These are phyloP conservation scores for Lolium rigidum DNA, from an alignment of 176 grass and related monocot genomes.

Conservation along the genomic window DNA sequence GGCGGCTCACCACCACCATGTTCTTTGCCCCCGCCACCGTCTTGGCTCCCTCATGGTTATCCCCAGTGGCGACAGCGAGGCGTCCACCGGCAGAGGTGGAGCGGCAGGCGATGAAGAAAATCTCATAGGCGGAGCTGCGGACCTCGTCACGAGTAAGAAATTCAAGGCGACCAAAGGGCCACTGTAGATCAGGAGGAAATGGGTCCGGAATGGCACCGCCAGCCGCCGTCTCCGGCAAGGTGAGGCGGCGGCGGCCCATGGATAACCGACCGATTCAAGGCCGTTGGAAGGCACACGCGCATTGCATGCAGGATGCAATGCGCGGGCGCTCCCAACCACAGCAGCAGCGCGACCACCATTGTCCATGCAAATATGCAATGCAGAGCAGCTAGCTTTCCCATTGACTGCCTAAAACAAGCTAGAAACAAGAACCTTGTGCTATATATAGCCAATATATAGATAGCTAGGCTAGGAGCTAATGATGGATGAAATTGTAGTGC, in stretches of 20 bases:
- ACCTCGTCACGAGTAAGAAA: constrained; percentile 54
- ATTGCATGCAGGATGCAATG: background rate
- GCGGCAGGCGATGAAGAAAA: constrained; percentile 62
- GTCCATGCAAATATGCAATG: constrained; percentile 12
- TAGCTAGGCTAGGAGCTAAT: background rate
- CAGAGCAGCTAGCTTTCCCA: background rate
- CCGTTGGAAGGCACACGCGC: background rate
- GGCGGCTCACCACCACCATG: constrained; percentile 57
- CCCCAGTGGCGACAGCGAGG: background rate
- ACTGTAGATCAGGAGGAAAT: constrained; percentile 48
- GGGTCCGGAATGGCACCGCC: constrained; percentile 11
- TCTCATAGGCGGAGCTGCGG: constrained; percentile 58
- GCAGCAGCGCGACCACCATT: background rate
- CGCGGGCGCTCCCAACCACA: background rate
- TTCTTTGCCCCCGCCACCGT: constrained; percentile 2
- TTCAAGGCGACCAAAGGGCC: constrained; percentile 67
- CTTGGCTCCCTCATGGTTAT: background rate
- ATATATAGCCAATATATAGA: background rate
- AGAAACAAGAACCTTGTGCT: background rate
- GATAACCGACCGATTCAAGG: background rate
- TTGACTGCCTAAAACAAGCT: constrained; percentile 15
- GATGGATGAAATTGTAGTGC: background rate
- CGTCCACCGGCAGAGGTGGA: constrained; percentile 19
- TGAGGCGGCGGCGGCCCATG: constrained; percentile 25
- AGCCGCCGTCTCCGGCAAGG: constrained; percentile 4